Conservation (phyloP, 106 monocot species). For the Allium sativum region DNA sequence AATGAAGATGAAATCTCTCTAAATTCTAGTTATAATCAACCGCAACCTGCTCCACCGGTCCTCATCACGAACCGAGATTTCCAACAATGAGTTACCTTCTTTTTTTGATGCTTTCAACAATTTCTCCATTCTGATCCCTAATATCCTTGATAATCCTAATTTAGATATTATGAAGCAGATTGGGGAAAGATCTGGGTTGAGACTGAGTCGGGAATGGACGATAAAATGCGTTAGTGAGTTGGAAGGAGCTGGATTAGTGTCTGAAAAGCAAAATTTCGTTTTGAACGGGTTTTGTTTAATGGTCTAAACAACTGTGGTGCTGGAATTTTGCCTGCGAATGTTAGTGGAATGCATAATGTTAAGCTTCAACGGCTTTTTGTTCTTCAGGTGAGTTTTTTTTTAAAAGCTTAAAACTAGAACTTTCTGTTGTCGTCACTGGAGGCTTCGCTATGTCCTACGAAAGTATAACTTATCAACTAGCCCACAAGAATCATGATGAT, state of each 20-base stretch:
- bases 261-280: conserved; percentile 60
- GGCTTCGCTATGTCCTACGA: too few species aligned
- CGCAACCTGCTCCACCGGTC: conserved; percentile 14
- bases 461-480: too few species aligned
- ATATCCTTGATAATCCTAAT: background rate
- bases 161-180: conserved; percentile 23
- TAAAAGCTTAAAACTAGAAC: too few species aligned
- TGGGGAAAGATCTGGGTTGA: conserved; percentile 41
- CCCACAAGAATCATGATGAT: too few species aligned
- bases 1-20: conserved; percentile 32
- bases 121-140: conserved; percentile 28
- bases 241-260: conserved; percentile 14
- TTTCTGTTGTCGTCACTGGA: too few species aligned
- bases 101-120: conserved; percentile 47
- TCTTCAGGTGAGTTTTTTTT: conserved; percentile 53
- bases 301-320: conserved; percentile 73
- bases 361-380: conserved; percentile 75
- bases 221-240: conserved; percentile 35
- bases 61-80: conserved; percentile 36
- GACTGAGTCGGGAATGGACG: conserved; percentile 56
- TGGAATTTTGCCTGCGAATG: conserved; percentile 63
- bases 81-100: conserved; percentile 37
- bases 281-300: conserved; percentile 61
- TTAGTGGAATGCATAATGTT: conserved; percentile 43
- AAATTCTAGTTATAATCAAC: conserved; percentile 7